Evolutionary conservation across 768 basidiomycete species (phyloP).

Genomic region (Leccinellum luteum): DNA sequence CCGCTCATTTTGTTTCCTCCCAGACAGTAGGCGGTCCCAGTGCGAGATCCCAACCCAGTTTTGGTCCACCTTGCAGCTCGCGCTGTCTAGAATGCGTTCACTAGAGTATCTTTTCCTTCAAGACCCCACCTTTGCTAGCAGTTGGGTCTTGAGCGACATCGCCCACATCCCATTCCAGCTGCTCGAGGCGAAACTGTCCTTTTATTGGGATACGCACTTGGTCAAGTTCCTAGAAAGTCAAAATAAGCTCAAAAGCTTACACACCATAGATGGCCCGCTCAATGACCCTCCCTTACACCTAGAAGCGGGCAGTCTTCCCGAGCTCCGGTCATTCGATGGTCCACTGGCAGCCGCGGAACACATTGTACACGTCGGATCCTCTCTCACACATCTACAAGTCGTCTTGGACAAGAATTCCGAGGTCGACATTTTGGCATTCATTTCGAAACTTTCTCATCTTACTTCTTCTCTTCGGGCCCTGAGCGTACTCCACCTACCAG

Average conservation of each 20-base stretch:
- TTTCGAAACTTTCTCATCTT: conserved; percentile 31
- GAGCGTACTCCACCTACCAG: conserved; percentile 35
- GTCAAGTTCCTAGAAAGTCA: conserved; percentile 51
- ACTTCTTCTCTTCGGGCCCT: conserved; percentile 36
- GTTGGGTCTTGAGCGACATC: conserved; percentile 46
- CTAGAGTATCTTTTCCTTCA: conserved; percentile 44
- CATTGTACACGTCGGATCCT: conserved; percentile 33
- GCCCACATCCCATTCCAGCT: conserved; percentile 45
- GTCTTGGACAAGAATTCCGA: conserved; percentile 37
- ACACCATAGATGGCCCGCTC: conserved; percentile 27
- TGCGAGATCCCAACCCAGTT: conserved; percentile 33
- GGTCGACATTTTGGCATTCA: conserved; percentile 28
- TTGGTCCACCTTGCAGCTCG: conserved; percentile 44
- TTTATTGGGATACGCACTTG: conserved; percentile 47
- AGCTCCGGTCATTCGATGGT: conserved; percentile 46
- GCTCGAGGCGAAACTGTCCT: conserved; percentile 44
- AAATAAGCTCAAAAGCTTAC: conserved; percentile 39
- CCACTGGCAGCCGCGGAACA: conserved; percentile 41
- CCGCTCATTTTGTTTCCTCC: conserved; percentile 41
- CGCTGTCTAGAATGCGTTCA: conserved; percentile 42
- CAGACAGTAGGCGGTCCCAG: conserved; percentile 28
- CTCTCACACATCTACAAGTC: conserved; percentile 47
- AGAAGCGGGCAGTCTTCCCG: conserved; percentile 37
- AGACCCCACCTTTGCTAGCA: conserved; percentile 37
- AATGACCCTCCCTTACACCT: conserved; percentile 21